Evolutionary conservation across 371 early-diverging fungal genomes (phyloP), one percentile per base, ranked within the genome.

Genomic region (Mortierella sp.): DNA sequence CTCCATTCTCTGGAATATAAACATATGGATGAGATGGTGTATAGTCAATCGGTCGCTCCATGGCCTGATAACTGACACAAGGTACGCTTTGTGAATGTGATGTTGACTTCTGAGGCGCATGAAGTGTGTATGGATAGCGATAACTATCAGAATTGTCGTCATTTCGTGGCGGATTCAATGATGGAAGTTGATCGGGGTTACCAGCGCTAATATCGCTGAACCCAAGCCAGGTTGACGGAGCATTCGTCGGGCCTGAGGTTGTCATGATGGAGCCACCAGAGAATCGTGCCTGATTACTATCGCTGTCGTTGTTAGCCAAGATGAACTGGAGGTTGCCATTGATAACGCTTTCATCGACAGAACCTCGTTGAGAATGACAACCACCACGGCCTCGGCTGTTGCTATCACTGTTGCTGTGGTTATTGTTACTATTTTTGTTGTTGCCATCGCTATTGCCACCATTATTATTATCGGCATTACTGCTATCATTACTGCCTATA

Each of bases 101-200:
- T 19, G 58, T 40, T n/a, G 69, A 65, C 53, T 60, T 65, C 16
- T 69, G 69, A 28, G 63, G 53, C 11, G 61, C 40, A 41, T 71
- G 72, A 32, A 72, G 65, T 24, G 60, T 28, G 53, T 71, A 71
- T 0, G 67, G 68, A 40, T 72, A 72, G 24, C 40, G 64, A 36
- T 70, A 71, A 11, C 52, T 71, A 4, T 60, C 36, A 21, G 55
- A 55, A 33, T 40, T 41, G 10, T 64, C 63, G 32, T 58, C 59
- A 55, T 47, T 60, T 59, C 68, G 77, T 40, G 59, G 52, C 4
- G 50, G 24, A 16, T 70, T 48, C 11, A 45, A 36, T 2, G 68
- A 68, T 9, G 67, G 68, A 24, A 60, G 38, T 32, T 71, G 72
- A 21, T 48, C 40, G 11, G 33, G 11, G 5, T n/a, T 11, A 22